Evolutionary conservation across 176 grass and related monocot genomes (phyloP).

Genomic region (Bromus sterilis): DNA sequence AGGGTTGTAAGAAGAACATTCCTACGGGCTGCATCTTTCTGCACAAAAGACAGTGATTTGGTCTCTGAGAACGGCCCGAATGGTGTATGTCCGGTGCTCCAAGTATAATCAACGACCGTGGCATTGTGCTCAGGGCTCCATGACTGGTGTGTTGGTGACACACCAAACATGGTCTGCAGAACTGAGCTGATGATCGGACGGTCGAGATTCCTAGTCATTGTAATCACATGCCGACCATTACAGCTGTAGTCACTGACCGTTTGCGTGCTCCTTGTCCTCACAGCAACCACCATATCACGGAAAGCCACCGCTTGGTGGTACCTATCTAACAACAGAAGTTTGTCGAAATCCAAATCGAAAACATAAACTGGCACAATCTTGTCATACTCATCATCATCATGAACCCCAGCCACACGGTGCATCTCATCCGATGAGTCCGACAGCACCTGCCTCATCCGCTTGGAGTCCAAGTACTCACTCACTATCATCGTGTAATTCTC

Average conservation of each 20-base stretch:
- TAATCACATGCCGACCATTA: constrained; percentile 84
- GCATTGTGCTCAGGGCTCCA: constrained; percentile 73
- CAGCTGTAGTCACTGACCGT: constrained; percentile 92
- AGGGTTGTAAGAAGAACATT: constrained; percentile 83
- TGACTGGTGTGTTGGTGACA: constrained; percentile 69
- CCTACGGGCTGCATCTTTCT: constrained; percentile 81
- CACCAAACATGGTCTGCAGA: constrained; percentile 93
- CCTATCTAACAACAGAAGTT: constrained; percentile 62
- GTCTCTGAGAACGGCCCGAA: constrained; percentile 91
- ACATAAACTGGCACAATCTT: constrained; percentile 81
- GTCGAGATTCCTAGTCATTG: constrained; percentile 68
- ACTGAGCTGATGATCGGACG: constrained; percentile 72
- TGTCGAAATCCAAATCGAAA: constrained; percentile 91
- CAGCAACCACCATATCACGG: constrained; percentile 81
- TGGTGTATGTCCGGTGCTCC: constrained; percentile 84
- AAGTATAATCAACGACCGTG: constrained; percentile 78
- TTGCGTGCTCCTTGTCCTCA: constrained; percentile 83
- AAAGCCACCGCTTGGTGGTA: constrained; percentile 89
- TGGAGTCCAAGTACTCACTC: constrained; percentile 88
- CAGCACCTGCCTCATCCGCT: constrained; percentile 76
- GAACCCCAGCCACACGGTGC: constrained; percentile 43
- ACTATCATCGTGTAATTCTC: constrained; percentile 95
- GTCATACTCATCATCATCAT: constrained; percentile 42
- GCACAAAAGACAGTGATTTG: constrained; percentile 86
- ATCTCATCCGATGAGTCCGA: constrained; percentile 73